Percentiles rank a stretch among this genome's conserved stretches.
Evolutionary conservation across 1,139 yeast species (phyloP).

Genomic region (Debaryomyces fabryi): DNA sequence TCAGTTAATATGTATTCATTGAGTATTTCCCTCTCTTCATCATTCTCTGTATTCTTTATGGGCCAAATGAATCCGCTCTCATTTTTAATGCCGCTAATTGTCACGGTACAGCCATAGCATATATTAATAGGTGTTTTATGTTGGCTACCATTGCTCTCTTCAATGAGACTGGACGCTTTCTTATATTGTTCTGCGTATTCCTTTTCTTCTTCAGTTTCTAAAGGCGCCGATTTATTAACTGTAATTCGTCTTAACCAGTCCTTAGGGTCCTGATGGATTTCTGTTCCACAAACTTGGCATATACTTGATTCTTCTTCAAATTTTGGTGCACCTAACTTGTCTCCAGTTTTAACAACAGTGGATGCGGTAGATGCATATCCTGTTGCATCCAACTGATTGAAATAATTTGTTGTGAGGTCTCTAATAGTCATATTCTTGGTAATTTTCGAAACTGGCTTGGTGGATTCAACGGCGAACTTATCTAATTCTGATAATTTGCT

Average conservation of each 20-base stretch:
- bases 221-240: slow-evolving; percentile 58
- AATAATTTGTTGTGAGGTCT: slow-evolving; percentile 76
- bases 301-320: slow-evolving; percentile 16
- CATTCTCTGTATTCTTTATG: slow-evolving; percentile 19
- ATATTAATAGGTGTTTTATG: slow-evolving; percentile 30
- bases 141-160: background rate
- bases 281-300: slow-evolving; percentile 58
- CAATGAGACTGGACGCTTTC: slow-evolving; percentile 12
- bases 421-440: slow-evolving; percentile 77
- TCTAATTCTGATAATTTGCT: slow-evolving; percentile 37
- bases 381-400: slow-evolving; percentile 64
- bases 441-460: slow-evolving; percentile 32
- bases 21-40: slow-evolving; percentile 12
- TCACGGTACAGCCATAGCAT: slow-evolving; percentile 81
- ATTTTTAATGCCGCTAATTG: slow-evolving; percentile 49
- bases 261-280: slow-evolving; percentile 58
- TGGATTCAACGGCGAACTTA: slow-evolving; percentile 23
- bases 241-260: slow-evolving; percentile 77
- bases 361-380: slow-evolving; percentile 92
- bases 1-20: slow-evolving; percentile 15
- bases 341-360: slow-evolving; percentile 89
- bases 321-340: slow-evolving; percentile 67
- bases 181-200: slow-evolving; percentile 32
- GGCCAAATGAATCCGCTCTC: slow-evolving; percentile 56
- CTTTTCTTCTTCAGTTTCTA: slow-evolving; percentile 51